These are phyloP conservation scores for Karstenula rhodostoma DNA, from an alignment of 2,329 filamentous ascomycete genomes.

Conservation along the genomic window DNA sequence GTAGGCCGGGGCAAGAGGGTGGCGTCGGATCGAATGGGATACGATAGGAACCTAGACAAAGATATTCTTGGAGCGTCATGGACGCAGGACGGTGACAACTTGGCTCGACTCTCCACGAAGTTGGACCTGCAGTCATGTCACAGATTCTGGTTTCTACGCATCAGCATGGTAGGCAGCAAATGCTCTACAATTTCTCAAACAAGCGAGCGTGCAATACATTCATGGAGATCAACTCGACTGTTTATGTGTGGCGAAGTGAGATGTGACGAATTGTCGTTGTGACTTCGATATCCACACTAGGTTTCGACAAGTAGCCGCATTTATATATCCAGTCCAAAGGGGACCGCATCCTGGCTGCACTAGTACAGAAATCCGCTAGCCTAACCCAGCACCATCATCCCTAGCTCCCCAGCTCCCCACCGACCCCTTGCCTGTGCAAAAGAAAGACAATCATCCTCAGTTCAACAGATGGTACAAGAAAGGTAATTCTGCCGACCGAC, in stretches of 20 bases:
- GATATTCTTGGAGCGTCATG: too few species aligned
- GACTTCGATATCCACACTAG: too few species aligned
- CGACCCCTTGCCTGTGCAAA: neutral
- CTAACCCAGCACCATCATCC: neutral
- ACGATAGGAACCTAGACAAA: too few species aligned
- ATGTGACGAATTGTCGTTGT: neutral
- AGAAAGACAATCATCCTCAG: neutral
- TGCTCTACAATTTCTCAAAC: neutral
- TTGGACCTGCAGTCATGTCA: neutral
- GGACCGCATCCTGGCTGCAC: neutral
- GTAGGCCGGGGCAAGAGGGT: constrained; percentile 18
- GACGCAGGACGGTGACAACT: too few species aligned
- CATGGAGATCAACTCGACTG: neutral
- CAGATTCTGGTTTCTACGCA: neutral
- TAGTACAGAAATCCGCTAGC: too few species aligned
- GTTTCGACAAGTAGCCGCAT: too few species aligned
- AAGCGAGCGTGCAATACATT: constrained; percentile 8
- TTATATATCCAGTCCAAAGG: neutral
- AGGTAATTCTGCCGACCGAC: neutral
- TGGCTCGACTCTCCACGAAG: neutral
- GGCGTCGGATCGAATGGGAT: neutral
- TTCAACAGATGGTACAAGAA: constrained; percentile 9
- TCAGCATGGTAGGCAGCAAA: constrained; percentile 5
- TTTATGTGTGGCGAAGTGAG: neutral
- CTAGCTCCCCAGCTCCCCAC: neutral